Conservation (phyloP, 768 basidiomycete genomes). For the Steccherinum ochraceum region DNA sequence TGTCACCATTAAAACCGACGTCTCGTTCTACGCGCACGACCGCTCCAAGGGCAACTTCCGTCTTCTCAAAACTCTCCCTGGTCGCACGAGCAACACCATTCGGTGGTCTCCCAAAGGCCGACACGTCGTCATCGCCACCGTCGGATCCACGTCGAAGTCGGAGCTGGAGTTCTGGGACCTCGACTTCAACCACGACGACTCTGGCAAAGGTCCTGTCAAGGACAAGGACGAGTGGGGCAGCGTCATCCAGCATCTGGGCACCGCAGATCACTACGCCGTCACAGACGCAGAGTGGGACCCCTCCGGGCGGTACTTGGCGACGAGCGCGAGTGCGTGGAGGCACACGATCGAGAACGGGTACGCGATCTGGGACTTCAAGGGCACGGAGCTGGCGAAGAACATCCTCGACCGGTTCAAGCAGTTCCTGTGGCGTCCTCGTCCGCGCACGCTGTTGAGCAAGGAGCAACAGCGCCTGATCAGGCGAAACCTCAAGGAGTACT, state of each 20-base stretch:
- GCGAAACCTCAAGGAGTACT: conserved; percentile 87
- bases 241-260: conserved; percentile 78
- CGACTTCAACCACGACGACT: conserved; percentile 74
- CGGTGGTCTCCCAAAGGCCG: conserved; percentile 96
- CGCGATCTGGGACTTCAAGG: conserved; percentile 96
- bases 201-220: conserved; percentile 31
- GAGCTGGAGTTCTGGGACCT: conserved; percentile 99
- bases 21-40: conserved; percentile 95
- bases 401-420: conserved; percentile 96
- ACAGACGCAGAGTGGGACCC: conserved; percentile 99
- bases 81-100: conserved; percentile 87
- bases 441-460: conserved; percentile 76
- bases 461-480: conserved; percentile 85
- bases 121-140: conserved; percentile 92
- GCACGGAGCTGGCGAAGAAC: conserved; percentile 87
- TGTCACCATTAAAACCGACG: conserved; percentile 91
- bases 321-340: conserved; percentile 92
- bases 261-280: conserved; percentile 92
- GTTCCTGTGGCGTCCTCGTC: conserved; percentile 97
- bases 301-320: conserved; percentile 86
- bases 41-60: conserved; percentile 91
- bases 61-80: conserved; percentile 70
- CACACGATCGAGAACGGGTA: conserved; percentile 97
- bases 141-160: conserved; percentile 91
- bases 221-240: conserved; percentile 75